Percentiles rank a stretch among this genome's conserved stretches.
phyloP scores from a whole-genome alignment of 1,284 basidiomycete genomes.

The Gomphus sp. region DNA sequence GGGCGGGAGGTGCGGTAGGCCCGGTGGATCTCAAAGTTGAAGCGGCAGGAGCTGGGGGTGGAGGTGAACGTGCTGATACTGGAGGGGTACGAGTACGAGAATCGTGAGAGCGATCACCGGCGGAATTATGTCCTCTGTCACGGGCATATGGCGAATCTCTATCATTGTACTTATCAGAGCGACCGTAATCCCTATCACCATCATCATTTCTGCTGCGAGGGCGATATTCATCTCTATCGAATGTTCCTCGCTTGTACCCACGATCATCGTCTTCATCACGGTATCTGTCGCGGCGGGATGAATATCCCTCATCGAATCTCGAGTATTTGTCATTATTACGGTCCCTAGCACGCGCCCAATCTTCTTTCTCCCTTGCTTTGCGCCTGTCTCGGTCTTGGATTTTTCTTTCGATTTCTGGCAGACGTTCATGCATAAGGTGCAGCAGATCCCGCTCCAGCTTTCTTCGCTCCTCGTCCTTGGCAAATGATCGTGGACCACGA shows the following conservation, averaged over 20 bases:
- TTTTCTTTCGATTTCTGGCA: constrained; percentile 86
- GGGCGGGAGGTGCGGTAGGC: constrained; percentile 39
- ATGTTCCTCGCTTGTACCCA: constrained; percentile 29
- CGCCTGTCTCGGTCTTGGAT: constrained; percentile 76
- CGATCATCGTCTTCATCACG: constrained; percentile 25
- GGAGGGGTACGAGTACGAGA: constrained; percentile 39
- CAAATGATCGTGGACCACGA: constrained; percentile 63
- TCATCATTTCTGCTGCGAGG: constrained; percentile 18
- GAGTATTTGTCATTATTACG: constrained; percentile 76
- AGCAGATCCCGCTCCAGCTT: constrained; percentile 86
- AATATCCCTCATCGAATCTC: constrained; percentile 41
- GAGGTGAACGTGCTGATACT: constrained; percentile 31
- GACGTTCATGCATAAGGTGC: constrained; percentile 80
- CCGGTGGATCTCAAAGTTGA: constrained; percentile 27
- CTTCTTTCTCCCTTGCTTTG: constrained; percentile 68
- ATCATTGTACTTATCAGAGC: constrained; percentile 24
- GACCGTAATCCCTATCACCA: constrained; percentile 3
- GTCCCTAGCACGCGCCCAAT: constrained; percentile 77
- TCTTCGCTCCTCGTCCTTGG: constrained; percentile 82
- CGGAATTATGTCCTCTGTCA: constrained; percentile 30
- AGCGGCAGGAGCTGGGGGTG: constrained; percentile 22
- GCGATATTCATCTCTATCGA: constrained; percentile 21
- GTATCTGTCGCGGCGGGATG: constrained; percentile 16
- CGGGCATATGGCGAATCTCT: constrained; percentile 19
- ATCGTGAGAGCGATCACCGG: constrained; percentile 14